Conservation (phyloP, 2,329 filamentous ascomycete species). For the Dissoconium aciculare region DNA sequence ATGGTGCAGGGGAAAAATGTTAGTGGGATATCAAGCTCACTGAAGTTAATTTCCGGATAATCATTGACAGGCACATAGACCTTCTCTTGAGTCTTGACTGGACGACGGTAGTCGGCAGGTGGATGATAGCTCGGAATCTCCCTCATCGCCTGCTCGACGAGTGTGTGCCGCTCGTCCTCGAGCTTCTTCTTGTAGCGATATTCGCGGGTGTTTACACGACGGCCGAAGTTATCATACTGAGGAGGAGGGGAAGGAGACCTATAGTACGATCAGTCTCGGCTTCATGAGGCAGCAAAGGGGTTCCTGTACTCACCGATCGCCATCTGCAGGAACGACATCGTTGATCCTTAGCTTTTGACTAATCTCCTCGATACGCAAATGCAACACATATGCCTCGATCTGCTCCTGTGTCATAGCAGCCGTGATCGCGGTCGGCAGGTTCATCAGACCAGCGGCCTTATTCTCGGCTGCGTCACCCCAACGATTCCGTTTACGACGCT, state of each 20-base stretch:
- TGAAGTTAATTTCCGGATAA: slow-evolving; percentile 99
- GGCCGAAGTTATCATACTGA: slow-evolving; percentile 98
- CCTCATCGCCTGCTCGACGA: slow-evolving; percentile 99
- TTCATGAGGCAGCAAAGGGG: slow-evolving; percentile 3
- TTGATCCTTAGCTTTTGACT: slow-evolving; percentile 98
- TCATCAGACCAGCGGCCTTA: slow-evolving; percentile 96
- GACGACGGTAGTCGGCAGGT: slow-evolving; percentile 93
- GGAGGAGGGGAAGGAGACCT: slow-evolving; percentile 92
- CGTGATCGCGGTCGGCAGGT: slow-evolving; percentile 86
- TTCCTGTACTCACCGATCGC: slow-evolving; percentile 62
- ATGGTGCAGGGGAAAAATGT: slow-evolving; percentile 28
- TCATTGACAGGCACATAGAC: slow-evolving; percentile 99
- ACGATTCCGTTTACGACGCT: slow-evolving; percentile 95
- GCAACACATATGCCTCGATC: slow-evolving; percentile 89
- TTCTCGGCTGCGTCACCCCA: slow-evolving; percentile 98
- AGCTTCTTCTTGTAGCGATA: slow-evolving; percentile 96
- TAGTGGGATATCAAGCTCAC: slow-evolving; percentile 99
- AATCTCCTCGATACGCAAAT: slow-evolving; percentile 96
- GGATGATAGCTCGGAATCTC: slow-evolving; percentile 98
- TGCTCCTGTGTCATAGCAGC: slow-evolving; percentile 98
- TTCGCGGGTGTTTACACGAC: slow-evolving; percentile 97
- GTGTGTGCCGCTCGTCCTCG: slow-evolving; percentile 96
- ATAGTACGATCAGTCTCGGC: slow-evolving; percentile 4
- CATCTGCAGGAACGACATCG: slow-evolving; percentile 93
- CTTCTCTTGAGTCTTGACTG: slow-evolving; percentile 99